Evolutionary conservation across 2,329 filamentous ascomycete species (phyloP).

Genomic region (Pyricularia sp.): DNA sequence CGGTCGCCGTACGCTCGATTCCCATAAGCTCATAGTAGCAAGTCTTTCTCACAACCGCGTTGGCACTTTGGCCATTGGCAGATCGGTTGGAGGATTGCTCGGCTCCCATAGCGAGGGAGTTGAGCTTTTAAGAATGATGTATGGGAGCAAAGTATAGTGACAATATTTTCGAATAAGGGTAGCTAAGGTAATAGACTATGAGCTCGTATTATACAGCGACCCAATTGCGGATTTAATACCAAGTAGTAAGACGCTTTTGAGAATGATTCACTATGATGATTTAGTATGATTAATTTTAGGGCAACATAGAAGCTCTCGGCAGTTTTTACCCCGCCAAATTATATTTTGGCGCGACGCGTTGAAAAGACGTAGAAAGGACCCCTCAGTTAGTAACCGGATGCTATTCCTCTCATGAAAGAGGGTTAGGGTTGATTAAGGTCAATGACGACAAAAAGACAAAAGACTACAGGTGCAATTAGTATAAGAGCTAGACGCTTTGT

Average conservation of each 20-base stretch:
- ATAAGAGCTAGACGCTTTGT: no score
- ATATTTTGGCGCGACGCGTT: neutral
- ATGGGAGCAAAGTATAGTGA: neutral
- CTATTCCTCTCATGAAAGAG: neutral
- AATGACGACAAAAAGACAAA: neutral
- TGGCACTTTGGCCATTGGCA: conserved; percentile 12
- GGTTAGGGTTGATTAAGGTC: neutral
- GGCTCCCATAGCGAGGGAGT: conserved; percentile 34
- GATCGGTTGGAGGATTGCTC: conserved; percentile 36
- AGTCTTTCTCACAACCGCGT: conserved; percentile 37
- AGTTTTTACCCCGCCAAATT: neutral
- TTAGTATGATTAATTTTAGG: neutral
- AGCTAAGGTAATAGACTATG: neutral
- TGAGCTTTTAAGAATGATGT: neutral
- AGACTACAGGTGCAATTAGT: neutral
- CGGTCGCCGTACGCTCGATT: conserved; percentile 57
- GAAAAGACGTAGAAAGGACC: neutral
- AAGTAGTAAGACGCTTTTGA: neutral
- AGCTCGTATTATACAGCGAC: neutral
- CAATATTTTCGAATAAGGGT: neutral
- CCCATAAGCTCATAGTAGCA: conserved; percentile 80
- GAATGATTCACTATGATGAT: neutral
- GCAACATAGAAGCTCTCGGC: neutral
- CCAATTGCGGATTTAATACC: neutral
- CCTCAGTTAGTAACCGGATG: neutral